These are phyloP conservation scores for Termitomyces sp. DNA, from an alignment of 768 basidiomycete species.

Conservation along the genomic window DNA sequence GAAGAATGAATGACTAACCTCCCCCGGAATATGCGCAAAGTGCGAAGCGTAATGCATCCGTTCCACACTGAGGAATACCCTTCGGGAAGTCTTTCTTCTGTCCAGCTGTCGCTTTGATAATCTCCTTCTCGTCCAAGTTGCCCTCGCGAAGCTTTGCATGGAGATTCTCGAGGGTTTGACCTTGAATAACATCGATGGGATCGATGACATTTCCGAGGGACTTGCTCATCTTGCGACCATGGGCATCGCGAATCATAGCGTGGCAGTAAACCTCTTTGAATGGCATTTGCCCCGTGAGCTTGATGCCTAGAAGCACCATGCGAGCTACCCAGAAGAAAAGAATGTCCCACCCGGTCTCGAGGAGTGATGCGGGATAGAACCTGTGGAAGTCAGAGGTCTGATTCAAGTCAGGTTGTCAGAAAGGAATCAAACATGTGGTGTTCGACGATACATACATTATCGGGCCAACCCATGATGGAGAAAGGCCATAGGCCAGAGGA, in stretches of 20 bases:
- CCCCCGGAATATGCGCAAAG: conserved; percentile 92
- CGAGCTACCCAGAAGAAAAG: conserved; percentile 99
- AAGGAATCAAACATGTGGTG: neutral
- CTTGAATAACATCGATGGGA: conserved; percentile 92
- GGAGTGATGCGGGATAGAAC: conserved; percentile 87
- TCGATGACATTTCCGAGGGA: conserved; percentile 98
- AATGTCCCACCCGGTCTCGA: conserved; percentile 99
- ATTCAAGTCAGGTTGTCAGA: neutral
- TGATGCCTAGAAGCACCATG: conserved; percentile 91
- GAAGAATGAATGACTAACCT: conserved; percentile 39
- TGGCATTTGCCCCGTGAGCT: conserved; percentile 87
- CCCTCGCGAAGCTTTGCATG: conserved; percentile 87
- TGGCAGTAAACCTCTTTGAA: conserved; percentile 97
- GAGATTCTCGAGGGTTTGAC: conserved; percentile 71
- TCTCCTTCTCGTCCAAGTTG: conserved; percentile 92
- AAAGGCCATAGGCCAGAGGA: conserved; percentile 97
- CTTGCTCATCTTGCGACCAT: conserved; percentile 99
- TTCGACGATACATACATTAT: conserved; percentile 51
- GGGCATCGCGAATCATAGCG: conserved; percentile 98
- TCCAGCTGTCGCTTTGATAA: conserved; percentile 84
- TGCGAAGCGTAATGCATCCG: conserved; percentile 93
- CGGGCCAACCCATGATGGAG: conserved; percentile 96
- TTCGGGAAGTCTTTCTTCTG: conserved; percentile 99
- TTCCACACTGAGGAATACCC: conserved; percentile 98
- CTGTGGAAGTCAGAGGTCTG: conserved; percentile 74